Evolutionary conservation across 2,329 filamentous ascomycete genomes (phyloP).

Genomic region (Pestalotiopsis sp.): DNA sequence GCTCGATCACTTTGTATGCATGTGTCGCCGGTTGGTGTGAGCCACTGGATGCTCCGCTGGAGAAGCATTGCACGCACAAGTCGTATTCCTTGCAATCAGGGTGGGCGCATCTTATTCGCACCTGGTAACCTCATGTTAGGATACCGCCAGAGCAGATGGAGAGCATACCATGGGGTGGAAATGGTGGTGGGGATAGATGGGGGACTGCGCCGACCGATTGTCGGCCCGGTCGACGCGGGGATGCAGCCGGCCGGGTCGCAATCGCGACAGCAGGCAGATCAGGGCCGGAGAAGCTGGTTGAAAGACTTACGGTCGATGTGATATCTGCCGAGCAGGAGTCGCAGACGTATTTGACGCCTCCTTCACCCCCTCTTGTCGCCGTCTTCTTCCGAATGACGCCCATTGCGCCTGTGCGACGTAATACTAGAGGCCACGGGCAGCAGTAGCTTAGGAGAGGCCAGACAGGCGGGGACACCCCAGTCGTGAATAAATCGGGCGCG

Average conservation of each 20-base stretch:
- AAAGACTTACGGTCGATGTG: constrained; percentile 80
- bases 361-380: constrained; percentile 80
- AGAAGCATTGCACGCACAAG: constrained; percentile 93
- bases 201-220: neutral
- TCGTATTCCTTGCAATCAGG: constrained; percentile 89
- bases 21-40: constrained; percentile 87
- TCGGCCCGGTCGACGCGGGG: constrained; percentile 9
- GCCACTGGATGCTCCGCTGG: constrained; percentile 77
- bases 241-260: constrained; percentile 9
- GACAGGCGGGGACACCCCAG: neutral
- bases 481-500: neutral
- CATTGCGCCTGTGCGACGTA: constrained; percentile 53
- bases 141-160: neutral
- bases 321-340: constrained; percentile 97
- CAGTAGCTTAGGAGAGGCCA: neutral
- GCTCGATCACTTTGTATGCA: constrained; percentile 91
- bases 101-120: constrained; percentile 91
- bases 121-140: constrained; percentile 52
- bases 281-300: constrained; percentile 9
- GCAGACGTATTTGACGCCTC: constrained; percentile 93
- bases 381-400: constrained; percentile 97
- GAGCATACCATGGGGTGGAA: neutral
- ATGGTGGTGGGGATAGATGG: neutral
- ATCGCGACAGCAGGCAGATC: constrained; percentile 9
- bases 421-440: constrained; percentile 6